phyloP scores from a whole-genome alignment of 2,329 filamentous ascomycete genomes.

The Talaromyces sp. region DNA sequence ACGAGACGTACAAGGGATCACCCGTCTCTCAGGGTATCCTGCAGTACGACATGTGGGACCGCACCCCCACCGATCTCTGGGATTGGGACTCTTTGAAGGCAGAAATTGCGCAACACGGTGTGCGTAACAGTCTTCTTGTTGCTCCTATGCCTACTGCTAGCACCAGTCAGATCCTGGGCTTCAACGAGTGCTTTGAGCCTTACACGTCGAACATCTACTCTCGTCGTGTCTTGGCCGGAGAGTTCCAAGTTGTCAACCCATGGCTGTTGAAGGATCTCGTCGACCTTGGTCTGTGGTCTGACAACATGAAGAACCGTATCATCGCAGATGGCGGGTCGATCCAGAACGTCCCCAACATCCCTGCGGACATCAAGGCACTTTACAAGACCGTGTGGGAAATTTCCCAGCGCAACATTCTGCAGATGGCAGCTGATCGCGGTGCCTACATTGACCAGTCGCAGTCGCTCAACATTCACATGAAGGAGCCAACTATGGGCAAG shows the following conservation, averaged over 20 bases:
- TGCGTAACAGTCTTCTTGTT: conserved; percentile 91
- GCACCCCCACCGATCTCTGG: conserved; percentile 91
- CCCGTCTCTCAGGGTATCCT: conserved; percentile 93
- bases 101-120: conserved; percentile 85
- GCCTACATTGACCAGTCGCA: conserved; percentile 99
- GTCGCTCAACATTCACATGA: conserved; percentile 99
- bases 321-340: conserved; percentile 94
- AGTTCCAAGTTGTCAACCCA: conserved; percentile 99
- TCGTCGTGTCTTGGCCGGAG: conserved; percentile 91
- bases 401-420: conserved; percentile 87
- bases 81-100: conserved; percentile 88
- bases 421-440: conserved; percentile 97
- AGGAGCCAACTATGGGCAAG: conserved; percentile 99
- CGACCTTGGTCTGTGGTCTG: conserved; percentile 96
- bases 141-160: conserved; percentile 98
- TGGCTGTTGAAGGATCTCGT: conserved; percentile 98
- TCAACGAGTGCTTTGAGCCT: conserved; percentile 99
- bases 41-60: conserved; percentile 98
- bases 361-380: conserved; percentile 87
- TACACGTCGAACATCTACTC: conserved; percentile 99
- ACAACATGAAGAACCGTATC: conserved; percentile 99
- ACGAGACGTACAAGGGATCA: conserved; percentile 86
- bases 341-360: conserved; percentile 95
- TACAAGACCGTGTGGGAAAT: conserved; percentile 99
- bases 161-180: conserved; percentile 95